phyloP scores from a whole-genome alignment of 495 filamentous ascomycete genomes.

The Penicillium maclennaniae region DNA sequence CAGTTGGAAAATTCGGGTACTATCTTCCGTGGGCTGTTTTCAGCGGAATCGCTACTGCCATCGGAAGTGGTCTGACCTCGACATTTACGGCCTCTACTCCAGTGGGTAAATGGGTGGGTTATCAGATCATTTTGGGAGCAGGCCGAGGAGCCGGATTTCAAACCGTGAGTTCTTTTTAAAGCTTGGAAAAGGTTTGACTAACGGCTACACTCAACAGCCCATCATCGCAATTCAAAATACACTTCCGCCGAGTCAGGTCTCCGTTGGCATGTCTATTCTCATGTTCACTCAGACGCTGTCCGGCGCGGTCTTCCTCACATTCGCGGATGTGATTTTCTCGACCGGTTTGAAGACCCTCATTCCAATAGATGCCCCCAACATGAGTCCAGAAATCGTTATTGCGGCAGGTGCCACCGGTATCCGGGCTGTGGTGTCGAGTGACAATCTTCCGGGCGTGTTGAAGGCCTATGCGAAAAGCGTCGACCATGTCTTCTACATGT shows the following conservation, averaged over 20 bases:
- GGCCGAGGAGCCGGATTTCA: slow-evolving; percentile 51
- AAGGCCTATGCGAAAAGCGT: slow-evolving; percentile 39
- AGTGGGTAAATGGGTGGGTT: slow-evolving; percentile 50
- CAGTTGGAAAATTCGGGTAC: slow-evolving; percentile 43
- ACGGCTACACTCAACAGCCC: slow-evolving; percentile 20
- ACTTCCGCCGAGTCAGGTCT: slow-evolving; percentile 39
- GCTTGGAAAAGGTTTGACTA: background rate
- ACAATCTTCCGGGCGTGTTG: slow-evolving; percentile 33
- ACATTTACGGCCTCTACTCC: slow-evolving; percentile 42
- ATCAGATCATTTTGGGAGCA: slow-evolving; percentile 51
- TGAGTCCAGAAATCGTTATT: slow-evolving; percentile 31
- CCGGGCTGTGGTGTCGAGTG: slow-evolving; percentile 26
- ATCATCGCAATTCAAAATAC: slow-evolving; percentile 53
- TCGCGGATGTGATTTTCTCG: slow-evolving; percentile 47
- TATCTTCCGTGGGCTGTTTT: slow-evolving; percentile 45
- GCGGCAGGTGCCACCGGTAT: slow-evolving; percentile 41
- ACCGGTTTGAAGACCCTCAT: slow-evolving; percentile 37
- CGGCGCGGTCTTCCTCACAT: slow-evolving; percentile 44
- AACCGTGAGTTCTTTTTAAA: slow-evolving; percentile 20
- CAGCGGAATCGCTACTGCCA: slow-evolving; percentile 21
- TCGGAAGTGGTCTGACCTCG: slow-evolving; percentile 50
- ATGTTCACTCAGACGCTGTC: slow-evolving; percentile 50
- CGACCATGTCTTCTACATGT: slow-evolving; percentile 40
- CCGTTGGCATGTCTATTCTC: slow-evolving; percentile 48
- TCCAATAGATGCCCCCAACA: slow-evolving; percentile 32